phyloP scores from a whole-genome alignment of 306 rosid species.

The Corylus heterophylla region DNA sequence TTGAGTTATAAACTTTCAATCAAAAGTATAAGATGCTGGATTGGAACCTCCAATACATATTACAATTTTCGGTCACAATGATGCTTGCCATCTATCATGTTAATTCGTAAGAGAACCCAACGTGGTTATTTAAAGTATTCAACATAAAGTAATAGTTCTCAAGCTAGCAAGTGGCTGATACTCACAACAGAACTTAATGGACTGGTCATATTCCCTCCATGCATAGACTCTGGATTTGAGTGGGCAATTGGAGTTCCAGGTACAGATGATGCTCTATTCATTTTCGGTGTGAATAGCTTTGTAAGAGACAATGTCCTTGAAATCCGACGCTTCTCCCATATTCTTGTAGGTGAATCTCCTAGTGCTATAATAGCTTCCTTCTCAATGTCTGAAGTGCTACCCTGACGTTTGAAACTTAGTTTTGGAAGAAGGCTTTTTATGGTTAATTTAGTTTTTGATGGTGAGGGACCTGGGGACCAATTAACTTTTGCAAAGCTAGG shows the following conservation, averaged over 20 bases:
- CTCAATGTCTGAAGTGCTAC: slow-evolving; percentile 53
- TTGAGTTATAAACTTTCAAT: not conserved
- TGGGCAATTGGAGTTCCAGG: slow-evolving; percentile 58
- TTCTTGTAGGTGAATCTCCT: slow-evolving; percentile 40
- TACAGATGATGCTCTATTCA: slow-evolving; percentile 53
- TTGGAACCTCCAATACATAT: slow-evolving; percentile 3
- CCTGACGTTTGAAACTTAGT: slow-evolving; percentile 51
- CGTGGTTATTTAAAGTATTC: not conserved
- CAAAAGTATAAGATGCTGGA: slow-evolving; percentile 5
- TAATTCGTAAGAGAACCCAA: not conserved
- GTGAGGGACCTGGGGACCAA: slow-evolving; percentile 51
- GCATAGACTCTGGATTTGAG: slow-evolving; percentile 60
- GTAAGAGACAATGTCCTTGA: slow-evolving; percentile 64
- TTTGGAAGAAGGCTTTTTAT: slow-evolving; percentile 55
- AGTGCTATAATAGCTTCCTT: slow-evolving; percentile 54
- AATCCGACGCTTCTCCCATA: slow-evolving; percentile 46
- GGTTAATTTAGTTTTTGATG: slow-evolving; percentile 45
- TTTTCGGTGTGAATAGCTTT: slow-evolving; percentile 40
- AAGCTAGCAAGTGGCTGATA: slow-evolving; percentile 25
- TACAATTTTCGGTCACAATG: not conserved
- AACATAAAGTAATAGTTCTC: slow-evolving; percentile 7
- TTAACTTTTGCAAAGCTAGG: slow-evolving; percentile 36
- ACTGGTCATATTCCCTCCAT: slow-evolving; percentile 45
- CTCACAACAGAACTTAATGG: slow-evolving; percentile 39
- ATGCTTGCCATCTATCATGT: not conserved